Conservation (phyloP, 805 yeast species). For the Isabelozyma heimii region DNA sequence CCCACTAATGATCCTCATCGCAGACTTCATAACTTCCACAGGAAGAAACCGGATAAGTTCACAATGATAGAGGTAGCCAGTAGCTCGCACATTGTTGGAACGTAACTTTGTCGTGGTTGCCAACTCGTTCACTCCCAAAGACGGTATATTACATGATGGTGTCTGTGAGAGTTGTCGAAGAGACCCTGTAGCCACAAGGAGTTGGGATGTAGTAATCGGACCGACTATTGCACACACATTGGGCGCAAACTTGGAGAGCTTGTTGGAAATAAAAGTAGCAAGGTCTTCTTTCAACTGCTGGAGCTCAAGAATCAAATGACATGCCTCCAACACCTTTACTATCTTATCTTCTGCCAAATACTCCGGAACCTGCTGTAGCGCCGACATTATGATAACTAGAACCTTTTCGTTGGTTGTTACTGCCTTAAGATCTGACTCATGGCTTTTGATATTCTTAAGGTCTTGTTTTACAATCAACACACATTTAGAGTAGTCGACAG, state of each 20-base stretch:
- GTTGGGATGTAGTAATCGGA: slow-evolving; percentile 66
- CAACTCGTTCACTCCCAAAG: slow-evolving; percentile 58
- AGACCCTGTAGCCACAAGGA: slow-evolving; percentile 70
- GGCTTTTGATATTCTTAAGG: slow-evolving; percentile 23
- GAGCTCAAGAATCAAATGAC: slow-evolving; percentile 47
- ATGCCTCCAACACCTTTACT: slow-evolving; percentile 38
- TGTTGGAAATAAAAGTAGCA: slow-evolving; percentile 52
- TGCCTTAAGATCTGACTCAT: slow-evolving; percentile 34
- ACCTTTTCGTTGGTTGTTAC: slow-evolving; percentile 62
- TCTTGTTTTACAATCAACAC: slow-evolving; percentile 52
- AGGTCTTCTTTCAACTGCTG: slow-evolving; percentile 42
- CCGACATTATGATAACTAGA: slow-evolving; percentile 72
- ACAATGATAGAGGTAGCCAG: slow-evolving; percentile 66
- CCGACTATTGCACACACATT: slow-evolving; percentile 75
- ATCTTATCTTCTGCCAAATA: slow-evolving; percentile 27
- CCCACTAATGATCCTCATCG: slow-evolving; percentile 74
- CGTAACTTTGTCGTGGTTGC: slow-evolving; percentile 23
- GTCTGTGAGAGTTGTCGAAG: slow-evolving; percentile 59
- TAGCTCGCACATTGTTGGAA: slow-evolving; percentile 51
- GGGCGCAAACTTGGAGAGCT: slow-evolving; percentile 68
- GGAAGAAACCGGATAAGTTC: slow-evolving; percentile 61
- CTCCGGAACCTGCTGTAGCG: slow-evolving; percentile 43
- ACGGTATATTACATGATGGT: slow-evolving; percentile 82
- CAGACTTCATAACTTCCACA: slow-evolving; percentile 59
- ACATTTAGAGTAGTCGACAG: slow-evolving; percentile 58